Conservation (phyloP, 2,329 filamentous ascomycete species). For the Lasiodiplodia citricola region DNA sequence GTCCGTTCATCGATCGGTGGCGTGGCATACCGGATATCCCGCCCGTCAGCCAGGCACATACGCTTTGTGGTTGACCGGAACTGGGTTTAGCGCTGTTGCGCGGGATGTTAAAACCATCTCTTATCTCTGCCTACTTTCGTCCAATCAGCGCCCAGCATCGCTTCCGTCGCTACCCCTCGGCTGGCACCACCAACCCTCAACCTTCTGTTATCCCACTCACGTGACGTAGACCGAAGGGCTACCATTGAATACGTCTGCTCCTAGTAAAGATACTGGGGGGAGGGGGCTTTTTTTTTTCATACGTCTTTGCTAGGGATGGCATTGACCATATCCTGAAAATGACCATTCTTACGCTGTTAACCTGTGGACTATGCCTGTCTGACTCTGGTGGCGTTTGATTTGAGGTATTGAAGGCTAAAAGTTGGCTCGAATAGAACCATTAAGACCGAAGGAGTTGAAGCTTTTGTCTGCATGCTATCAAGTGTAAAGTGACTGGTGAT, state of each 20-base stretch:
- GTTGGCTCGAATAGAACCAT: no score
- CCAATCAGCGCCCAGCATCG: neutral
- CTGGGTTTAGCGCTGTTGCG: constrained; percentile 8
- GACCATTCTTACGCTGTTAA: no score
- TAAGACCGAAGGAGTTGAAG: no score
- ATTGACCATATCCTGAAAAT: no score
- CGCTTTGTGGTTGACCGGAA: neutral
- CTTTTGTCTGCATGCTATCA: no score
- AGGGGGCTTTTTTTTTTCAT: no score
- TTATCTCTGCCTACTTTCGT: constrained; percentile 1
- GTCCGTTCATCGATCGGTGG: neutral
- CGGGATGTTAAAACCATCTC: neutral
- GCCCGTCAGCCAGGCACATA: constrained; percentile 3
- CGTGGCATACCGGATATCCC: neutral
- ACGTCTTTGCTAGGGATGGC: no score
- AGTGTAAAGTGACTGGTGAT: neutral
- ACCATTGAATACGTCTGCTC: neutral
- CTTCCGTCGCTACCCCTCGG: neutral
- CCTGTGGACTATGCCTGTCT: no score
- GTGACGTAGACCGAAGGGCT: neutral
- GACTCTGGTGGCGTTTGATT: no score
- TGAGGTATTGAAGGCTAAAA: no score
- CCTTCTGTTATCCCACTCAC: neutral
- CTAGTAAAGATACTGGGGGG: neutral
- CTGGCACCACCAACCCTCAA: neutral